phyloP scores from a whole-genome alignment of 2,329 filamentous ascomycete species.

The Ophiostoma sp. region DNA sequence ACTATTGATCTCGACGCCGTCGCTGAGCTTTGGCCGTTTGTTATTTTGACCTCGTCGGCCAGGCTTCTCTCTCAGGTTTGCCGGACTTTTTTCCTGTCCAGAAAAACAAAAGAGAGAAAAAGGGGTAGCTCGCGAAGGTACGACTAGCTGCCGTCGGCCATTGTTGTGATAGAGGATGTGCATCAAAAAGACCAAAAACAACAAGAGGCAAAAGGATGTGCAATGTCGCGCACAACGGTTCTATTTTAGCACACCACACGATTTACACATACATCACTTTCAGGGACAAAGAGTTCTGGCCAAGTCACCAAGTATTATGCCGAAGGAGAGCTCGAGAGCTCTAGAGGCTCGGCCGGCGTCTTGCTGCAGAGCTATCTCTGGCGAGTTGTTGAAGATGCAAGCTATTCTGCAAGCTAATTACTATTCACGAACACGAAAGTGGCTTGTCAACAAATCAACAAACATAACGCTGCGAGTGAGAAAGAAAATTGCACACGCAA shows the following conservation, averaged over 20 bases:
- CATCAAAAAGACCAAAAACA: background rate
- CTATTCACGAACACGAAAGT: background rate
- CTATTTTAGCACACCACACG: background rate
- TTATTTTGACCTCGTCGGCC: constrained; percentile 8
- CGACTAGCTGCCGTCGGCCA: background rate
- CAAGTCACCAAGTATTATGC: background rate
- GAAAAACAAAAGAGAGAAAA: background rate
- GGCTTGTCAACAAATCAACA: background rate
- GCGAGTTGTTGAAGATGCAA: background rate
- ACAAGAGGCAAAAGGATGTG: background rate
- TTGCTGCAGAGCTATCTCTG: background rate
- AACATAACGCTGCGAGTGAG: background rate
- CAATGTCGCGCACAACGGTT: constrained; percentile 9
- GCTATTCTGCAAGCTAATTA: background rate
- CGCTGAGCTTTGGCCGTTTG: constrained; percentile 10
- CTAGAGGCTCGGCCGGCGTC: background rate
- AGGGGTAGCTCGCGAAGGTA: background rate
- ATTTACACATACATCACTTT: background rate
- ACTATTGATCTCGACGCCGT: background rate
- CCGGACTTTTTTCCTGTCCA: too few species aligned
- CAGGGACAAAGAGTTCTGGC: background rate
- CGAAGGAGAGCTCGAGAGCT: background rate
- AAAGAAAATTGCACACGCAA: constrained; percentile 5
- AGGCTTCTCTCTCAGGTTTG: background rate
- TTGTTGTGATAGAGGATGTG: background rate